phyloP scores from a whole-genome alignment of 2,329 filamentous ascomycete genomes.

The Helminthosporium solani region DNA sequence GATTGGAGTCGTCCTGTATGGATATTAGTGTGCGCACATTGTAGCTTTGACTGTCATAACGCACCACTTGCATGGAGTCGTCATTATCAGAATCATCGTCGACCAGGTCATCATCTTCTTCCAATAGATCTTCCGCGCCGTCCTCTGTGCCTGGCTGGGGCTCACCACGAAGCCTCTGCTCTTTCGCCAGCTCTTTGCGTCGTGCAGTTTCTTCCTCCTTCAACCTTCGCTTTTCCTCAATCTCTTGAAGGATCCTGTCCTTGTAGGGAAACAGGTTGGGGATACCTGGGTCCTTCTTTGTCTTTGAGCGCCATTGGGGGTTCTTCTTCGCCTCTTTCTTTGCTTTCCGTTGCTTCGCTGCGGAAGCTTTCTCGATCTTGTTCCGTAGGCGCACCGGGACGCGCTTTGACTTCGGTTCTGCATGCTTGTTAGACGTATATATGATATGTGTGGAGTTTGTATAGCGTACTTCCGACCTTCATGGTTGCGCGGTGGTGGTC shows the following conservation, averaged over 20 bases:
- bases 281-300: constrained; percentile 98
- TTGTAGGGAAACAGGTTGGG: constrained; percentile 98
- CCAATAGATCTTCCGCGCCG: constrained; percentile 47
- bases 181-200: constrained; percentile 67
- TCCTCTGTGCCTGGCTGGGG: constrained; percentile 38
- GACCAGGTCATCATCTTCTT: constrained; percentile 55
- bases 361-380: constrained; percentile 92
- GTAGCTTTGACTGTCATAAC: constrained; percentile 3
- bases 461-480: constrained; percentile 46
- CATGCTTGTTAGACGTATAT: not conserved
- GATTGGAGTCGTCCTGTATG: constrained; percentile 66
- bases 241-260: constrained; percentile 89
- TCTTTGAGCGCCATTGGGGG: constrained; percentile 89
- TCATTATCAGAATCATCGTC: constrained; percentile 56
- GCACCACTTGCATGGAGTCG: constrained; percentile 57
- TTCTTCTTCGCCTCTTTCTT: constrained; percentile 93
- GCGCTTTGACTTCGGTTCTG: constrained; percentile 95
- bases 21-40: constrained; percentile 6
- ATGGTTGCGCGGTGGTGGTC: constrained; percentile 25
- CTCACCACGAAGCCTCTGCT: constrained; percentile 42
- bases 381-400: constrained; percentile 83
- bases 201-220: constrained; percentile 75
- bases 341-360: constrained; percentile 85
- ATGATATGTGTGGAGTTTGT: constrained; percentile 14
- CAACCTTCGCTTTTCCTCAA: constrained; percentile 79